A percentile compares a stretch with the other conserved stretches of the same genome.
Conservation (phyloP, 2,329 filamentous ascomycete genomes). For the Fusarium buharicum region DNA sequence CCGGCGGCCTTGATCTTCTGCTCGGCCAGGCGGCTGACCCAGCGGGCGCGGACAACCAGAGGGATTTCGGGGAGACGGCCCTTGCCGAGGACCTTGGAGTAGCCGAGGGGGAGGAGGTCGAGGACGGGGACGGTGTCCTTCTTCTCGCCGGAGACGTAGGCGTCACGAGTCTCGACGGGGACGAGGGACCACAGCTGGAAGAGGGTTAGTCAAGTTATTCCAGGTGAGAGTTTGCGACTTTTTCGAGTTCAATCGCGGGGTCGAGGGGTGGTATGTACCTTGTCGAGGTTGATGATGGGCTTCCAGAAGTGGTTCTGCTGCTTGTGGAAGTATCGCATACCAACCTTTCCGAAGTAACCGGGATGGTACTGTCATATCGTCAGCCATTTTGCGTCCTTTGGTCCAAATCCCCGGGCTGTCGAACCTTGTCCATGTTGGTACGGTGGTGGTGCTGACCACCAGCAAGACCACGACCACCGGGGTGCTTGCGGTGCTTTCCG, state of each 20-base stretch:
- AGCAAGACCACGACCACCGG: slow-evolving; percentile 85
- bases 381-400: slow-evolving; percentile 39
- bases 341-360: slow-evolving; percentile 99
- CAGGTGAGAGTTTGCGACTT: too few species aligned
- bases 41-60: slow-evolving; percentile 92
- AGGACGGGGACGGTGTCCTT: slow-evolving; percentile 95
- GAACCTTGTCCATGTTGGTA: slow-evolving; percentile 76
- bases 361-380: slow-evolving; percentile 79
- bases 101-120: slow-evolving; percentile 96
- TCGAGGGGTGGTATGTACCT: slow-evolving; percentile 66
- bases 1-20: slow-evolving; percentile 99
- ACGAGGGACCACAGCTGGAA: slow-evolving; percentile 92
- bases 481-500: slow-evolving; percentile 97
- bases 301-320: slow-evolving; percentile 97
- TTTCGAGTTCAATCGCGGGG: slow-evolving; percentile 11
- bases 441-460: slow-evolving; percentile 95
- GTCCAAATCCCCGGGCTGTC: slow-evolving; percentile 64
- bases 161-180: slow-evolving; percentile 89
- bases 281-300: slow-evolving; percentile 98
- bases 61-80: slow-evolving; percentile 93
- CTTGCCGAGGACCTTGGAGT: slow-evolving; percentile 99
- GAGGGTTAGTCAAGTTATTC: slow-evolving; percentile 44
- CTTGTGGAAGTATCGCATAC: slow-evolving; percentile 98
- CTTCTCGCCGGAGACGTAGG: slow-evolving; percentile 84
- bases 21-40: slow-evolving; percentile 96